Evolutionary conservation across 164 flowering plant genomes (phyloP).

Genomic region (Aristolochia californica): DNA sequence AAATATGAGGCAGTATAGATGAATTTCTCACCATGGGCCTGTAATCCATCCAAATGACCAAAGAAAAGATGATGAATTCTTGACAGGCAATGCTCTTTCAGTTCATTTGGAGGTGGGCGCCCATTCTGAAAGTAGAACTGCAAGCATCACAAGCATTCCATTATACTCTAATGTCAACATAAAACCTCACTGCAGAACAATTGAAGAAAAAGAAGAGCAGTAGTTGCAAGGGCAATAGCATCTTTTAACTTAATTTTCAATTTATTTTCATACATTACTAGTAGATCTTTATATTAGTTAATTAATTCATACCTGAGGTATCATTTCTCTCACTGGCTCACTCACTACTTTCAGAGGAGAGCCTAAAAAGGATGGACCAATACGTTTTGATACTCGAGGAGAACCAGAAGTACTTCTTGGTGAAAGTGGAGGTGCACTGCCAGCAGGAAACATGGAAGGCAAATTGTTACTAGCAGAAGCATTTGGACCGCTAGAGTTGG

Average conservation of each 20-base stretch:
- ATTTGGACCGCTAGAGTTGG: conserved; percentile 43
- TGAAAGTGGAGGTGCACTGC: conserved; percentile 96
- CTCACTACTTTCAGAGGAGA: conserved; percentile 82
- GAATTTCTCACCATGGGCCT: conserved; percentile 49
- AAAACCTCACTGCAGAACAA: no score
- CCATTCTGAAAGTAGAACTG: conserved; percentile 98
- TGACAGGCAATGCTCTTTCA: conserved; percentile 58
- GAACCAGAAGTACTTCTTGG: conserved; percentile 95
- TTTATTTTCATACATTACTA: no score
- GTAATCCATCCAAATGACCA: conserved; percentile 72
- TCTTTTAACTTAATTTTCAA: no score
- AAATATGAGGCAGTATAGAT: not conserved
- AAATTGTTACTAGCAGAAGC: conserved; percentile 49
- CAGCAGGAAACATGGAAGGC: conserved; percentile 97
- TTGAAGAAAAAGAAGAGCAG: not conserved
- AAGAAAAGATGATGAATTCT: conserved; percentile 56
- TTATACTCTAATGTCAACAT: conserved; percentile 1
- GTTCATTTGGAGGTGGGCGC: conserved; percentile 76
- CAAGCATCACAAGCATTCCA: conserved; percentile 19
- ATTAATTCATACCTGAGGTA: conserved; percentile 78
- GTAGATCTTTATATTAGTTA: no score
- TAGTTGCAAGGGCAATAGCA: not conserved
- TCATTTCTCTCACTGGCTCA: conserved; percentile 72
- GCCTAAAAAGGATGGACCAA: conserved; percentile 67
- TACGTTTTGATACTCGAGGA: conserved; percentile 72